These are phyloP conservation scores for Cercophora samala DNA, from an alignment of 495 filamentous ascomycete species.

Conservation along the genomic window DNA sequence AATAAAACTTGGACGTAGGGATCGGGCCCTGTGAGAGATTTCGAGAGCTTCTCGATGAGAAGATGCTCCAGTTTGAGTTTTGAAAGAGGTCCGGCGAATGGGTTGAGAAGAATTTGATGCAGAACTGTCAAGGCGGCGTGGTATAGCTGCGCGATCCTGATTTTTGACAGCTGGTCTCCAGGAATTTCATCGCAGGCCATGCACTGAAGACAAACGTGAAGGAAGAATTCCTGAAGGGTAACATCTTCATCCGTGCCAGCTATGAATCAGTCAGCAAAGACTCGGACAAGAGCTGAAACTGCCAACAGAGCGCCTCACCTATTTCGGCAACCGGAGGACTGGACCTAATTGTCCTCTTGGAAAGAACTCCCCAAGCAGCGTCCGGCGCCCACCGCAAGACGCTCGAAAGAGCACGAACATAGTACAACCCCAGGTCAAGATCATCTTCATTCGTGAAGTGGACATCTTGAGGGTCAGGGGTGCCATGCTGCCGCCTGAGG, in stretches of 20 bases:
- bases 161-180: slow-evolving; percentile 32
- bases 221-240: slow-evolving; percentile 59
- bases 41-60: slow-evolving; percentile 66
- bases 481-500: slow-evolving; percentile 39
- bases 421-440: slow-evolving; percentile 72
- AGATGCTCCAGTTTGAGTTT: slow-evolving; percentile 67
- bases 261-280: slow-evolving; percentile 7
- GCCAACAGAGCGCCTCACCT: slow-evolving; percentile 33
- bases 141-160: slow-evolving; percentile 58
- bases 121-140: slow-evolving; percentile 67
- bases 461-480: slow-evolving; percentile 6
- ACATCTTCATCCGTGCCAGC: slow-evolving; percentile 49
- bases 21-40: slow-evolving; percentile 59
- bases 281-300: neutral
- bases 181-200: slow-evolving; percentile 48
- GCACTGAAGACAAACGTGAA: slow-evolving; percentile 55
- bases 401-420: slow-evolving; percentile 70
- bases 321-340: slow-evolving; percentile 43
- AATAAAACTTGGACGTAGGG: slow-evolving; percentile 69
- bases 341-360: slow-evolving; percentile 42
- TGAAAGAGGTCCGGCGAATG: slow-evolving; percentile 60
- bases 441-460: slow-evolving; percentile 55
- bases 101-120: slow-evolving; percentile 71
- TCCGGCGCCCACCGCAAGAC: slow-evolving; percentile 62
- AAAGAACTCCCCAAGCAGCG: slow-evolving; percentile 59